Evolutionary conservation across 441 rosid genomes (phyloP), one percentile per base, ranked within the genome.

Genomic region (Gossypium laxum): DNA sequence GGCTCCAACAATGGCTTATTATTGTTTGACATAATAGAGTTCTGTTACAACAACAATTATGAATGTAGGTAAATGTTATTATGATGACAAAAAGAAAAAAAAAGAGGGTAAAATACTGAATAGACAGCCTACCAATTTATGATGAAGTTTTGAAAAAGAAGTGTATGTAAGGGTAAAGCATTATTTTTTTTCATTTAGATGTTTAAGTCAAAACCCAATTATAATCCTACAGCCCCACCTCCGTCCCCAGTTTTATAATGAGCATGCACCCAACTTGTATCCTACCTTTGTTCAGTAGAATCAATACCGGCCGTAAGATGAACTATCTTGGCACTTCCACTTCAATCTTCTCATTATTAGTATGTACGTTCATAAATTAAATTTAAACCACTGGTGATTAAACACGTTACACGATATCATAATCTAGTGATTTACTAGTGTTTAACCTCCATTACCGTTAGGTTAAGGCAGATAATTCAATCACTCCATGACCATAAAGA

Each of bases 251-350:
- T 22, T n/a, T 6, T 43, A 47, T 22, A 66, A 47, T 66, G 55
- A 22, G 12, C 10, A 22, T 6, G 15, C 2, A 66, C 3, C 21
- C 0, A 45, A 14, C 43, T 12, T 26, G 51, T 54, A 45, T 56
- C 58, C 19, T 21, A 62, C 45, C 45, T 41, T 73, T 67, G 74
- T 73, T 65, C 28, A 0, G 30, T 47, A 54, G 69, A 69, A 50
- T 21, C 67, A 11, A 34, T 41, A 47, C 64, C 72, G 34, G 48
- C 7, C 43, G 68, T 67, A 24, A 38, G 67, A 7, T 48, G 56
- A 62, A 22, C 61, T 18, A 47, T 57, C 45, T 10, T 71, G 55
- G 69, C 56, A 14, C 38, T 22, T 11, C 34, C 19, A 58, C 11
- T 28, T 58, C 64, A 58, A 26, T 28, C 19, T 26, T 58, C 64